Base-by-base conservation (phyloP, 2,329 filamentous ascomycete genomes). In the Aureobasidium melanogenum region DNA sequence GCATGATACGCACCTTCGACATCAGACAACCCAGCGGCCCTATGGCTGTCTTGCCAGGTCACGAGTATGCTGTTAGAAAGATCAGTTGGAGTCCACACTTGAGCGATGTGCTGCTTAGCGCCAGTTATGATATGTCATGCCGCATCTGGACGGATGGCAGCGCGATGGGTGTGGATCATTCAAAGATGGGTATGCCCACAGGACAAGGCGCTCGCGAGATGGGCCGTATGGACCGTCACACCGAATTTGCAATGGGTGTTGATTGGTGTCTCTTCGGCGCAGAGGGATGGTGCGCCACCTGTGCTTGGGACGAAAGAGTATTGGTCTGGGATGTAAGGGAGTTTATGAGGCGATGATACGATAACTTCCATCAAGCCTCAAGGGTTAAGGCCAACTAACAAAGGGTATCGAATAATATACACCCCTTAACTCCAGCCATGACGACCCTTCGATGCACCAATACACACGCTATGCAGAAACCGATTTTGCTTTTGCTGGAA, bases 201-300 rank as follows among this genome's bases (percentile, higher is more conserved):
- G 51, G 73, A 71, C 30, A 64, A 62, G 64, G 69, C 67, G 67
- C 58, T 7, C 78, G 81, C 26, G 87, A 96, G 74, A 77, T 96
- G 67, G 92, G 91, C 3, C 76, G 91, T 41, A 97, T 99, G 92
- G 91, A 89, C 62, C 78, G 85, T 19, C 94, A 99, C 73, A 97
- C 93, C 0, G 94, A 99, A 76, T 99, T 99, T 69, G 91, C 88
- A 10, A 96, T 91, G 3, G 94, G 94, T 8, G 89, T 97, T 0
- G 94, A 99, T 73, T 99, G 95, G 94, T 99, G 94, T 75, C 75
- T 99, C 47, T 99, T 99, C 74, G 94, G 94, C 5, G 88, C 85
- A 26, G 92, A 96, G 65, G 94, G 94, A 5, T 99, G 94, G 94
- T 92, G 92, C 67, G 92, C 94, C 2, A 95, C 89, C 64, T 89